Evolutionary conservation across 2,329 filamentous ascomycete species (phyloP).

Genomic region (Xylariaceae sp.): DNA sequence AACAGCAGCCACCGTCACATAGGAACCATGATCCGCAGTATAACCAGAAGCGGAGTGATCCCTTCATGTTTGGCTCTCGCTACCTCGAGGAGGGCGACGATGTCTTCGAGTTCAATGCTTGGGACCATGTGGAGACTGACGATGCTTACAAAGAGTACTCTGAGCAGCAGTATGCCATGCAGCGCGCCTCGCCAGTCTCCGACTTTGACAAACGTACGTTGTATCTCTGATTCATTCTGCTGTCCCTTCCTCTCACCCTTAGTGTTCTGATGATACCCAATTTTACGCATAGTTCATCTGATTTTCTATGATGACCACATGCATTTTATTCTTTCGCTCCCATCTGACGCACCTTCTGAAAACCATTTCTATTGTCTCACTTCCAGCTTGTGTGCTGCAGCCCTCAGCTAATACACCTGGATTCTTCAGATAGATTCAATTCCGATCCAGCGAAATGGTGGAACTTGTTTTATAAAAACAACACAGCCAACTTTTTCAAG

Average conservation of each 20-base stretch:
- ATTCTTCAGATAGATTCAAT: conserved; percentile 76
- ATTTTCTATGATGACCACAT: conserved; percentile 59
- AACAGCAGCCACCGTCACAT: conserved; percentile 47
- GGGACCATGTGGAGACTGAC: conserved; percentile 97
- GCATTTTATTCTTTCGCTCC: conserved; percentile 65
- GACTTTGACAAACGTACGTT: conserved; percentile 82
- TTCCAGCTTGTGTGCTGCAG: neutral
- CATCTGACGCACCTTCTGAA: conserved; percentile 53
- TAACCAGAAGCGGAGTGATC: conserved; percentile 83
- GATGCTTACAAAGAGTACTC: conserved; percentile 82
- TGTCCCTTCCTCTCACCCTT: conserved; percentile 7
- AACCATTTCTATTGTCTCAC: conserved; percentile 1
- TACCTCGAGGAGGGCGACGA: conserved; percentile 79
- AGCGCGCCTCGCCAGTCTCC: conserved; percentile 80
- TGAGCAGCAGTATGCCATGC: conserved; percentile 76
- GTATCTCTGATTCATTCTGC: neutral
- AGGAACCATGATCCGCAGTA: conserved; percentile 67
- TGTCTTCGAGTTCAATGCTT: conserved; percentile 96
- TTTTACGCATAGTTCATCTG: conserved; percentile 72
- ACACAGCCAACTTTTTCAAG: conserved; percentile 97
- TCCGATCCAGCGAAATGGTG: conserved; percentile 90
- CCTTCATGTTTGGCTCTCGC: conserved; percentile 93
- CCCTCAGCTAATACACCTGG: conserved; percentile 9
- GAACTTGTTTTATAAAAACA: conserved; percentile 98
- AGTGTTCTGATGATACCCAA: conserved; percentile 52